Conservation (phyloP, 345 rosid genomes). For the Leavenworthia alabamica region DNA sequence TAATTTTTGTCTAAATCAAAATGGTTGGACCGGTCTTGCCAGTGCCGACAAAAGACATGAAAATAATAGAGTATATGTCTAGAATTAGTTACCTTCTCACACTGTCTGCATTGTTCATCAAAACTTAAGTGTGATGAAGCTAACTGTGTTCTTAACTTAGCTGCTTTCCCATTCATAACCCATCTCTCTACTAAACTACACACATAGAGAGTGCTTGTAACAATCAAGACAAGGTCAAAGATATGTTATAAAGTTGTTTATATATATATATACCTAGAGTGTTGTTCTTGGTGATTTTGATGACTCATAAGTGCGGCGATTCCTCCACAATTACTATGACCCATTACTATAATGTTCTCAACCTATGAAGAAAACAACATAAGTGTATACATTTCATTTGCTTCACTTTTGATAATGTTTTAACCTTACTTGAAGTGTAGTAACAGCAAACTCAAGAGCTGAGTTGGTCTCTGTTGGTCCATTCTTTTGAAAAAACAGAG, state of each 20-base stretch:
- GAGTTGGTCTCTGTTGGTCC: conserved; percentile 97
- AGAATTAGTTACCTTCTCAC: conserved; percentile 61
- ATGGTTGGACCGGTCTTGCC: no score
- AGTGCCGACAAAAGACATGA: neutral
- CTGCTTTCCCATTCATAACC: conserved; percentile 67
- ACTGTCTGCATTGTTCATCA: conserved; percentile 74
- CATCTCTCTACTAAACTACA: conserved; percentile 72
- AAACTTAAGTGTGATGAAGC: conserved; percentile 56
- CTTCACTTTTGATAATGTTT: neutral
- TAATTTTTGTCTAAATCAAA: no score
- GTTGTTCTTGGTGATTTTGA: conserved; percentile 45
- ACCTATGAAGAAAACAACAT: conserved; percentile 44
- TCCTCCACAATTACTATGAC: conserved; percentile 90
- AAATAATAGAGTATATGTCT: neutral
- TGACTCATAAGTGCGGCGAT: conserved; percentile 78
- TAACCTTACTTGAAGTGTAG: conserved; percentile 55
- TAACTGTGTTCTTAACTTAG: conserved; percentile 58
- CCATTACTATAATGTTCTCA: conserved; percentile 70
- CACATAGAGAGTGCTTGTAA: neutral
- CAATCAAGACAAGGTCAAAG: neutral
- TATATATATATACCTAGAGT: conserved; percentile 45
- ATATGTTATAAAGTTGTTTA: neutral
- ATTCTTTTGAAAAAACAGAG: conserved; percentile 35
- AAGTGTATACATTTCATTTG: neutral
- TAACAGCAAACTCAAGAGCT: conserved; percentile 85